phyloP scores from a whole-genome alignment of 1,284 basidiomycete species.

The Leucoagaricus sp. region DNA sequence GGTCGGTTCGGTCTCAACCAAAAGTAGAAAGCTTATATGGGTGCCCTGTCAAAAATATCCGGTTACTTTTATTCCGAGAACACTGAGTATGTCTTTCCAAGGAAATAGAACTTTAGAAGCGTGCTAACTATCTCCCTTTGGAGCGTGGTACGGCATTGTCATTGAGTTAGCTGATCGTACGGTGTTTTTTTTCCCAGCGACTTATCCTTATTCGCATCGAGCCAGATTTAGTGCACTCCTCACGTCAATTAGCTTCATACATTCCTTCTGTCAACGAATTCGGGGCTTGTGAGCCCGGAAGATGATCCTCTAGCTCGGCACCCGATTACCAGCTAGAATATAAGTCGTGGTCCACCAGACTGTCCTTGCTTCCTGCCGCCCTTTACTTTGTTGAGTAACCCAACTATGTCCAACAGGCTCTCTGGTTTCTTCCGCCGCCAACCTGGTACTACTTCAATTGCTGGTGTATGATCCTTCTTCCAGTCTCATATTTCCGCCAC shows the following conservation, averaged over 20 bases:
- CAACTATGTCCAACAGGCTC: conserved; percentile 9
- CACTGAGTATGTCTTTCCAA: no score
- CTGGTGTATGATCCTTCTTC: background rate
- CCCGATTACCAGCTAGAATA: background rate
- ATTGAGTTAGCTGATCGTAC: background rate
- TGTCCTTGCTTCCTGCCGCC: background rate
- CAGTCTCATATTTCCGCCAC: background rate
- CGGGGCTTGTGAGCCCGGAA: background rate
- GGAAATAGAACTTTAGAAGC: no score
- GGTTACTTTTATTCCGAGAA: no score
- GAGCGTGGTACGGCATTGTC: background rate
- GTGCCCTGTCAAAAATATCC: no score
- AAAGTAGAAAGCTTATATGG: no score
- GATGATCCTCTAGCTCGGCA: background rate
- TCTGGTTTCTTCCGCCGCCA: conserved; percentile 14
- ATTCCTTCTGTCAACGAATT: background rate
- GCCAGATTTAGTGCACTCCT: background rate
- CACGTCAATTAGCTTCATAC: conserved; percentile 2
- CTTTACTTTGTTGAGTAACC: background rate
- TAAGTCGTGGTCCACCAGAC: background rate
- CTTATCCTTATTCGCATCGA: conserved; percentile 7
- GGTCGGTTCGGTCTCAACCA: no score
- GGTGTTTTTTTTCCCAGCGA: conserved; percentile 1
- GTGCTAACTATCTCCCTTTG: background rate
- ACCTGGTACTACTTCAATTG: conserved; percentile 3